phyloP scores from a whole-genome alignment of 2,329 filamentous ascomycete species.

The Clarireedia monteithiana region DNA sequence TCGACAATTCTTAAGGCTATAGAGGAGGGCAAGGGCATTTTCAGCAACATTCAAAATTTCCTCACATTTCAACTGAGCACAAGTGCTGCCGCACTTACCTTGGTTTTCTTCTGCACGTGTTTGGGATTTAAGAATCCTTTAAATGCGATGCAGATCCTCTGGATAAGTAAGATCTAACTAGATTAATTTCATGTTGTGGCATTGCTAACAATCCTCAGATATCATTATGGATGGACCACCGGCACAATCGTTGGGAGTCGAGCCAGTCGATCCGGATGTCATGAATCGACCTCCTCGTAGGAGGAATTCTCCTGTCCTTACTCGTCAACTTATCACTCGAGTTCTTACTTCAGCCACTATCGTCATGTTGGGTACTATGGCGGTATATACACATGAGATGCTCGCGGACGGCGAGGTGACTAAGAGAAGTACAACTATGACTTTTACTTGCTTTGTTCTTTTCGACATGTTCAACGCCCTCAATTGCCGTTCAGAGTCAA shows the following conservation, averaged over 20 bases:
- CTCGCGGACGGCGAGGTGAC: conserved; percentile 72
- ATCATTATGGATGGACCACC: conserved; percentile 99
- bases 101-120: conserved; percentile 88
- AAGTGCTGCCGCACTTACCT: conserved; percentile 82
- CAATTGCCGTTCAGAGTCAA: conserved; percentile 83
- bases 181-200: background rate
- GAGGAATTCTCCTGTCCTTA: conserved; percentile 86
- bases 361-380: conserved; percentile 88
- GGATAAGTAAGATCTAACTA: conserved; percentile 73
- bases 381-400: conserved; percentile 91
- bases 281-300: conserved; percentile 86
- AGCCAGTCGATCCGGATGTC: conserved; percentile 87
- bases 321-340: conserved; percentile 68
- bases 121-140: conserved; percentile 91
- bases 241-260: conserved; percentile 92
- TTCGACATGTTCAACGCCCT: conserved; percentile 99
- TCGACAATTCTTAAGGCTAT: conserved; percentile 90
- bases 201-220: conserved; percentile 45
- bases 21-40: conserved; percentile 98
- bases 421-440: conserved; percentile 96
- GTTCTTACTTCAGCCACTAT: conserved; percentile 81
- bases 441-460: conserved; percentile 96
- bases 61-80: conserved; percentile 97
- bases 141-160: conserved; percentile 99
- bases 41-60: conserved; percentile 99